A percentile compares a stretch with the other conserved stretches of the same genome.
These are phyloP conservation scores for Aspergillus sp. DNA, from an alignment of 2,329 filamentous ascomycete genomes.

Conservation along the genomic window DNA sequence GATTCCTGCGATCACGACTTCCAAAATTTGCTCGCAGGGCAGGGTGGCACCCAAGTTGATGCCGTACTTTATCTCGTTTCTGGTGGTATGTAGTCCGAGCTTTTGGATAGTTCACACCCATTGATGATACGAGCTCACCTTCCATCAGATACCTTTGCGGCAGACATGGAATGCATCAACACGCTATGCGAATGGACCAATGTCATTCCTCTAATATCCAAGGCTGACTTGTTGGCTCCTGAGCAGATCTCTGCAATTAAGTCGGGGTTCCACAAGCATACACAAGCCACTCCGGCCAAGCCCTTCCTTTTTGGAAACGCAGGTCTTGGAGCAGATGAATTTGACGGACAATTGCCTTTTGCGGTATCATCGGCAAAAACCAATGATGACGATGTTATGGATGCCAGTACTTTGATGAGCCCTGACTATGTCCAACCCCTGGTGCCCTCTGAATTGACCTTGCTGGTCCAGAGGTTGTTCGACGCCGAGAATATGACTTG, in stretches of 20 bases:
- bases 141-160: constrained; percentile 55
- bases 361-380: constrained; percentile 74
- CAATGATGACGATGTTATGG: constrained; percentile 79
- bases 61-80: constrained; percentile 79
- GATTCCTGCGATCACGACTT: constrained; percentile 72
- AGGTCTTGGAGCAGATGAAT: constrained; percentile 24
- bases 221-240: constrained; percentile 67
- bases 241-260: constrained; percentile 64
- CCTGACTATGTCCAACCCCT: constrained; percentile 85
- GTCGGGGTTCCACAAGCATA: constrained; percentile 44
- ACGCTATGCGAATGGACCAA: constrained; percentile 75
- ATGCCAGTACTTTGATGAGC: constrained; percentile 90
- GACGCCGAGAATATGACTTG: constrained; percentile 75
- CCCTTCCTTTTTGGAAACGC: constrained; percentile 66
- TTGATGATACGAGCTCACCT: constrained; percentile 15
- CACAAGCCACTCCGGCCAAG: constrained; percentile 54
- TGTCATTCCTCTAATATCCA: constrained; percentile 78
- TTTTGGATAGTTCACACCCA: not conserved
- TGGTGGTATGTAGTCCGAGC: constrained; percentile 58
- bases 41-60: constrained; percentile 82
- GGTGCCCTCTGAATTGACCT: constrained; percentile 69
- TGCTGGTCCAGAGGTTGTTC: constrained; percentile 73
- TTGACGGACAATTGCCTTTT: constrained; percentile 58
- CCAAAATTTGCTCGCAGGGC: constrained; percentile 74
- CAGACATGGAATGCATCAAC: constrained; percentile 72